These are phyloP conservation scores for Paecilomyces fulvus DNA, from an alignment of 2,329 filamentous ascomycete species.

Conservation along the genomic window DNA sequence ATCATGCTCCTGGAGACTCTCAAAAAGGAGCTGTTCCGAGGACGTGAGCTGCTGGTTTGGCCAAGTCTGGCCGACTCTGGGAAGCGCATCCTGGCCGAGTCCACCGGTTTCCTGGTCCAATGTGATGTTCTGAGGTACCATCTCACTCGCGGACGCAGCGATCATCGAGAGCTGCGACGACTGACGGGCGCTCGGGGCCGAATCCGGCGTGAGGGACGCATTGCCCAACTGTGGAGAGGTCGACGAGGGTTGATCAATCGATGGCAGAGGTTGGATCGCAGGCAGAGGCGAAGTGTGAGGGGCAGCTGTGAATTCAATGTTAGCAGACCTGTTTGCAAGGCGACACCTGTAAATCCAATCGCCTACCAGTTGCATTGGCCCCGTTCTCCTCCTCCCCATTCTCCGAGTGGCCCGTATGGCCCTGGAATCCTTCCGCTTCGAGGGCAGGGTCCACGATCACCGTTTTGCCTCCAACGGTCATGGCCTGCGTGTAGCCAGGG, in stretches of 20 bases:
- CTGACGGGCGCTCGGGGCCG: slow-evolving; percentile 27
- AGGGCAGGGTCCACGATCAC: slow-evolving; percentile 36
- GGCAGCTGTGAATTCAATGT: slow-evolving; percentile 13
- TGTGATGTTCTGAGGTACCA: slow-evolving; percentile 31
- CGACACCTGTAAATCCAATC: neutral
- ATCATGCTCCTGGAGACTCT: slow-evolving; percentile 33
- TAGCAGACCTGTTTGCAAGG: neutral
- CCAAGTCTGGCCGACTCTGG: slow-evolving; percentile 23
- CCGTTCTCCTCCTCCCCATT: slow-evolving; percentile 19
- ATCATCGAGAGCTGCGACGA: slow-evolving; percentile 37
- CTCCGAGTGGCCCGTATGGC: slow-evolving; percentile 17
- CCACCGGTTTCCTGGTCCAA: slow-evolving; percentile 25
- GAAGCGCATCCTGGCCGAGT: slow-evolving; percentile 18
- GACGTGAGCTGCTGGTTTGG: slow-evolving; percentile 25
- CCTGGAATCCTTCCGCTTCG: slow-evolving; percentile 32
- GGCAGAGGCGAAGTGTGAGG: slow-evolving; percentile 23
- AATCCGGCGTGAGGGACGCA: slow-evolving; percentile 26
- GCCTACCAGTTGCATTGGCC: slow-evolving; percentile 15
- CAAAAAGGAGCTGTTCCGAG: slow-evolving; percentile 31
- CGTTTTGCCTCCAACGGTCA: slow-evolving; percentile 33
- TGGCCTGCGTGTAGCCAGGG: slow-evolving; percentile 29
- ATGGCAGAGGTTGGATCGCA: slow-evolving; percentile 22
- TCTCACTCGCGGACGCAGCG: slow-evolving; percentile 38
- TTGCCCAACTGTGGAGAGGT: slow-evolving; percentile 27
- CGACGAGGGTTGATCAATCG: slow-evolving; percentile 22